These are phyloP conservation scores for Barbarea vulgaris DNA, from an alignment of 345 rosid genomes.

Conservation along the genomic window DNA sequence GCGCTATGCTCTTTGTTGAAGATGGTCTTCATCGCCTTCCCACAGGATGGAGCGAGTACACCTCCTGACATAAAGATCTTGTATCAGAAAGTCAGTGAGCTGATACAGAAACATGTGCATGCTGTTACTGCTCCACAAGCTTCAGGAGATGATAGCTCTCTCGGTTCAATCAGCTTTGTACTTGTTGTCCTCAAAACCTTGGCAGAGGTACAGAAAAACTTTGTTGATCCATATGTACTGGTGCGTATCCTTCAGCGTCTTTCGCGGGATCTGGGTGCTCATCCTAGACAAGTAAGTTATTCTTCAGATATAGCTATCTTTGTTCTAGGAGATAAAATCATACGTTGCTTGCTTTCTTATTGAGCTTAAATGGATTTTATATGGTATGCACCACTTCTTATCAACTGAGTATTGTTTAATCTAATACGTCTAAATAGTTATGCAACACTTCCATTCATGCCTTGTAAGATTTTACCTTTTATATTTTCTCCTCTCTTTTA, in stretches of 20 bases:
- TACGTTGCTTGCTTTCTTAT: conserved; percentile 14
- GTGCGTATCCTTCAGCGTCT: conserved; percentile 84
- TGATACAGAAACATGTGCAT: conserved; percentile 79
- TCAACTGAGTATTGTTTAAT: conserved; percentile 4
- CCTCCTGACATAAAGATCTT: conserved; percentile 73
- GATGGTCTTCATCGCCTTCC: conserved; percentile 89
- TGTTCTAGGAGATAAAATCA: conserved; percentile 1
- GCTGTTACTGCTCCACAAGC: conserved; percentile 62
- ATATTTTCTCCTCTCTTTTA: conserved; percentile 11
- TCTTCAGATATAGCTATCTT: conserved; percentile 13
- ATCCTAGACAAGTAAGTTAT: conserved; percentile 78
- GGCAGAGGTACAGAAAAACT: conserved; percentile 77
- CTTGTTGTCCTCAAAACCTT: conserved; percentile 84
- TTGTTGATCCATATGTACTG: conserved; percentile 70
- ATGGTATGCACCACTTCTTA: conserved; percentile 17
- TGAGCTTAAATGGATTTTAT: conserved; percentile 19
- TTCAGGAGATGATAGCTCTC: conserved; percentile 72
- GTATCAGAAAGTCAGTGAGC: conserved; percentile 82
- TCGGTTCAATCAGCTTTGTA: conserved; percentile 78
- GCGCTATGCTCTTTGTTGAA: conserved; percentile 89
- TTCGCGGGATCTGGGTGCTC: conserved; percentile 85
- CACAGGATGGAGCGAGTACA: conserved; percentile 63
- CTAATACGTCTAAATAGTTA: conserved; percentile 7
- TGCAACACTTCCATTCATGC: conserved; percentile 12
- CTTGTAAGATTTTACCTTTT: conserved; percentile 17